phyloP scores from a whole-genome alignment of 192 early-diverging fungal genomes.

The Coemansia erecta region DNA sequence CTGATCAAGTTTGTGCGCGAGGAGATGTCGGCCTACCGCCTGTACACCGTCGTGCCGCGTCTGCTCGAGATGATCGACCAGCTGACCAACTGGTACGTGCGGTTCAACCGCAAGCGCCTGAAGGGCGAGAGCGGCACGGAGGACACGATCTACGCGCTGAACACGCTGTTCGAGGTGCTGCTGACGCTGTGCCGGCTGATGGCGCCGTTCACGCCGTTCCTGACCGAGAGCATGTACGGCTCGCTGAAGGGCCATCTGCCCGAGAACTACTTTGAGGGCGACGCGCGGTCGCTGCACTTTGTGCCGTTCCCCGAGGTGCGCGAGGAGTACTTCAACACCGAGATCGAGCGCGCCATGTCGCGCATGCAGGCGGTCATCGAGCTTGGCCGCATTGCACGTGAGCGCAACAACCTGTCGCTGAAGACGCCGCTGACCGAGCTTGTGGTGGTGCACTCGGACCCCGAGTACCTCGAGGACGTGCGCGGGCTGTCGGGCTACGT shows the following conservation, averaged over 20 bases:
- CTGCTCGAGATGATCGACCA: constrained; percentile 87
- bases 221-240: constrained; percentile 98
- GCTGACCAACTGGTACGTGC: constrained; percentile 98
- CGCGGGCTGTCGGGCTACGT: constrained; percentile 83
- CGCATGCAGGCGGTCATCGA: constrained; percentile 98
- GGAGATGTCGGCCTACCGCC: constrained; percentile 93
- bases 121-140: constrained; percentile 93
- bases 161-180: constrained; percentile 94
- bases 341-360: constrained; percentile 90
- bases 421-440: constrained; percentile 94
- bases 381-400: constrained; percentile 85
- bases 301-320: constrained; percentile 90
- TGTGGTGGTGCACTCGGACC: constrained; percentile 84
- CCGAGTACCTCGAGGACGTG: constrained; percentile 87
- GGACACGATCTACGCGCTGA: constrained; percentile 82
- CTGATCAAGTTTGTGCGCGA: constrained; percentile 89
- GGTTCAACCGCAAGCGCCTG: constrained; percentile 95
- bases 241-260: constrained; percentile 78
- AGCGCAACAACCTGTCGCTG: constrained; percentile 86
- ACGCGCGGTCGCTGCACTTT: constrained; percentile 92
- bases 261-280: constrained; percentile 55
- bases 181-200: constrained; percentile 86
- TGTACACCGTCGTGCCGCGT: constrained; percentile 97
- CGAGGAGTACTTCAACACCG: constrained; percentile 92
- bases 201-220: constrained; percentile 97